These are phyloP conservation scores for Spongospora subterranea DNA, from an alignment of 208 protist genomes.

Conservation along the genomic window DNA sequence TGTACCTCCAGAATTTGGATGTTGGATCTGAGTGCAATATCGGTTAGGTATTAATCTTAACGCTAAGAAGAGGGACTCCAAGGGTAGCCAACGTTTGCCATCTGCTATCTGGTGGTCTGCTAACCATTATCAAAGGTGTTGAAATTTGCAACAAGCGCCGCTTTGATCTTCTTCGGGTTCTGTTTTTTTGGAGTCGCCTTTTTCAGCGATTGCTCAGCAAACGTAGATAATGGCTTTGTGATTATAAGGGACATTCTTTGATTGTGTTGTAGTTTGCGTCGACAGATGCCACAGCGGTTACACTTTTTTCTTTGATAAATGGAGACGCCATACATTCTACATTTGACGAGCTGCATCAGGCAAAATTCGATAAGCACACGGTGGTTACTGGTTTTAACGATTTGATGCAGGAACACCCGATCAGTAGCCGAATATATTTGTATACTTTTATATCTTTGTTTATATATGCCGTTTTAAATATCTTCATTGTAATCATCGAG, in stretches of 20 bases:
- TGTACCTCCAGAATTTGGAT: not conserved
- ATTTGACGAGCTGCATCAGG: constrained; percentile 63
- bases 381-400: not conserved
- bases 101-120: not conserved
- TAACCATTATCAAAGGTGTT: not conserved
- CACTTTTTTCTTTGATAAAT: constrained; percentile 65
- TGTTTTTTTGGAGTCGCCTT: constrained; percentile 8
- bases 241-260: not conserved
- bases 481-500: constrained; percentile 68
- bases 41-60: constrained; percentile 38
- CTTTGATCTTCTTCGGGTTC: constrained; percentile 53
- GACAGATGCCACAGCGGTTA: constrained; percentile 59
- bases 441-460: constrained; percentile 65
- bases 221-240: constrained; percentile 22
- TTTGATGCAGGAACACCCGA: not conserved
- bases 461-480: constrained; percentile 64
- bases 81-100: not conserved
- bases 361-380: not conserved
- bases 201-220: constrained; percentile 18
- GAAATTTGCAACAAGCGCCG: constrained; percentile 29
- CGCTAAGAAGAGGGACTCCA: constrained; percentile 7
- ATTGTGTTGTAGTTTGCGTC: constrained; percentile 22
- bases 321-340: constrained; percentile 62
- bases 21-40: not conserved
- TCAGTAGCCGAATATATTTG: constrained; percentile 61